Percentiles rank a stretch among this genome's conserved stretches.
Evolutionary conservation across 192 early-diverging fungal genomes (phyloP).

Genomic region (Chytriomyces hyalinus): DNA sequence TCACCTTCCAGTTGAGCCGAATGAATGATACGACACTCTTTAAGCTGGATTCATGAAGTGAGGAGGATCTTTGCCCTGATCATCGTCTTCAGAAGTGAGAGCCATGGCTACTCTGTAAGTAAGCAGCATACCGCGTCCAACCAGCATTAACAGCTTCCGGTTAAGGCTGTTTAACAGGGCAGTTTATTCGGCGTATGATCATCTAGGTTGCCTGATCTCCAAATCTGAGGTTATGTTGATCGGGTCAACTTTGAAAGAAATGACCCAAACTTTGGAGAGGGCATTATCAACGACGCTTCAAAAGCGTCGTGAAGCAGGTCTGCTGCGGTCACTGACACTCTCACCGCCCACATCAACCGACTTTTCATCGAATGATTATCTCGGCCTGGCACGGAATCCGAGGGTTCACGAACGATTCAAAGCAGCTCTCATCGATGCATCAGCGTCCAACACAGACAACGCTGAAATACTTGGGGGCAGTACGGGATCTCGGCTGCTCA

Average conservation of each 20-base stretch:
- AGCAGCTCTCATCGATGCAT: constrained; percentile 40
- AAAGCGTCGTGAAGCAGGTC: background rate
- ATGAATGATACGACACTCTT: background rate
- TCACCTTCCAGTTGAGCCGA: background rate
- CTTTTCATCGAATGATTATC: constrained; percentile 86
- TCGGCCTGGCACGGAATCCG: constrained; percentile 65
- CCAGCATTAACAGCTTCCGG: no score
- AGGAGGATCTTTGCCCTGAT: no score
- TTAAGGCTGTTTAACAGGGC: no score
- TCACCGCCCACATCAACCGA: constrained; percentile 44
- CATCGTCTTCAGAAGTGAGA: no score
- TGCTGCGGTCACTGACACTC: constrained; percentile 22
- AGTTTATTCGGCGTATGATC: no score
- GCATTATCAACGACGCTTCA: background rate
- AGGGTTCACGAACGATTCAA: constrained; percentile 56
- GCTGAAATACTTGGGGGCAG: constrained; percentile 42
- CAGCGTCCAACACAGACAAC: background rate
- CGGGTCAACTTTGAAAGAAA: background rate
- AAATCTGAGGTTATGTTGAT: no score
- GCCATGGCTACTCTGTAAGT: no score
- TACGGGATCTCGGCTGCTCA: constrained; percentile 77
- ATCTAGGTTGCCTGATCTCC: no score
- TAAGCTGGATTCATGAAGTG: no score
- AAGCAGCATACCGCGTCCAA: no score
- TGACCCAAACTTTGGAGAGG: constrained; percentile 6